Evolutionary conservation across 371 early-diverging fungal species (phyloP), one percentile per base, ranked within the genome.

Genomic region (Syncephalis fuscata): DNA sequence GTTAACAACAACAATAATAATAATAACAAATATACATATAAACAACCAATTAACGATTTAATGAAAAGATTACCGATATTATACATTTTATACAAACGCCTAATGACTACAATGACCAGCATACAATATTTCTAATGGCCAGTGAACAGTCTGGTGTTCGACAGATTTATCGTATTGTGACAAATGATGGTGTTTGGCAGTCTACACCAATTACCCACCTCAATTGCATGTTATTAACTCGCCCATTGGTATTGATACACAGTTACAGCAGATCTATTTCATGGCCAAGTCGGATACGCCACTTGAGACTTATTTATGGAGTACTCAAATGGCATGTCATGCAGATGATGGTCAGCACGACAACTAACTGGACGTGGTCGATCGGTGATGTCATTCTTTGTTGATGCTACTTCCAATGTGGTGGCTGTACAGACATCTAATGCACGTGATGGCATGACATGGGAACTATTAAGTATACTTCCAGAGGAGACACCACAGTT

Each of bases 131-230:
- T 20, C 68, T 83, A 7, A 65, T 76, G 65, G 61, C 76, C 15
- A 76, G 80, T 3, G 84, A 86, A 53, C 63, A 61, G 22, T 61
- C 68, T 15, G 83, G 84, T 1, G 81, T 63, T 50, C 70, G 81
- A 21, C 85, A 87, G 54, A 55, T 87, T 20, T 81, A 80, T 52
- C 53, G 64, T 5, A 66, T 70, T 1, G 61, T 58, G 14, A 58
- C 63, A 23, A 32, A 42, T 11, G 23, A 45, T 8, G 54, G 45
- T 20, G 38, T 53, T 3, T 26, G 51, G n/a, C 8, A 20, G 1
- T 22, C 67, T 10, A 26, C 42, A 7, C 57, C 59, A 3, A 61
- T 59, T 19, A 57, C 58, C 61, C 67, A 20, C 78, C 78, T 1
- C 55, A 63, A 10, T 78, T 78, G 68, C 70, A 73, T 19, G 58